Percentiles rank a stretch among this genome's conserved stretches.
phyloP scores from a whole-genome alignment of 2,329 filamentous ascomycete species.

The Colletotrichum theobromicola region DNA sequence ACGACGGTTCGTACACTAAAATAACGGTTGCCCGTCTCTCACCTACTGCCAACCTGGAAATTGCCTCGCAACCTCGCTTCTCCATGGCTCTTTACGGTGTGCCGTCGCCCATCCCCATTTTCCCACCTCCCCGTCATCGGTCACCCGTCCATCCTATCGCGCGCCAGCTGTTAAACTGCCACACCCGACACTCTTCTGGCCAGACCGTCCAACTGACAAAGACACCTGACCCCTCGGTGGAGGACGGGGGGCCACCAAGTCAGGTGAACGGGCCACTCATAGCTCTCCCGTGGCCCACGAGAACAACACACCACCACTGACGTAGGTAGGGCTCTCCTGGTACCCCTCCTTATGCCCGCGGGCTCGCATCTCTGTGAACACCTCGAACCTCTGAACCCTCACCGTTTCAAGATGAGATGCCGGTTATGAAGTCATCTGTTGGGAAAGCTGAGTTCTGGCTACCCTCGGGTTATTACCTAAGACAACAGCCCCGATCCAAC shows the following conservation, averaged over 20 bases:
- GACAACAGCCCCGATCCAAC: background rate
- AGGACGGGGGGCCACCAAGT: slow-evolving; percentile 11
- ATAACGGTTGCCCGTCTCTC: slow-evolving; percentile 5
- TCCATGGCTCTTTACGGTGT: background rate
- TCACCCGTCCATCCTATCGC: slow-evolving; percentile 15
- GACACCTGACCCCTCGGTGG: slow-evolving; percentile 21
- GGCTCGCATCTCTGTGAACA: background rate
- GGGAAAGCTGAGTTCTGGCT: background rate
- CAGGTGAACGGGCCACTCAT: slow-evolving; percentile 21
- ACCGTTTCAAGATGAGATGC: slow-evolving; percentile 16
- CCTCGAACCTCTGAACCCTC: background rate
- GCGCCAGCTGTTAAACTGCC: slow-evolving; percentile 2
- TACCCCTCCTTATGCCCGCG: slow-evolving; percentile 5
- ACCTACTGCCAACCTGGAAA: background rate
- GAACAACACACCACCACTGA: slow-evolving; percentile 21
- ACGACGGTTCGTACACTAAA: slow-evolving; percentile 3
- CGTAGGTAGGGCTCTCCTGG: slow-evolving; percentile 14
- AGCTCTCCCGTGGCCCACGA: slow-evolving; percentile 15
- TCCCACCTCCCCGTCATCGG: background rate
- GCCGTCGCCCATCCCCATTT: background rate
- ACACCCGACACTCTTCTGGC: background rate
- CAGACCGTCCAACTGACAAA: slow-evolving; percentile 15
- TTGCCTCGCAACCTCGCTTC: background rate
- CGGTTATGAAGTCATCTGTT: slow-evolving; percentile 1
- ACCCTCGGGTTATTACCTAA: slow-evolving; percentile 12